These are phyloP conservation scores for Cladophialophora chaetospira DNA, from an alignment of 2,329 filamentous ascomycete genomes.

Conservation along the genomic window DNA sequence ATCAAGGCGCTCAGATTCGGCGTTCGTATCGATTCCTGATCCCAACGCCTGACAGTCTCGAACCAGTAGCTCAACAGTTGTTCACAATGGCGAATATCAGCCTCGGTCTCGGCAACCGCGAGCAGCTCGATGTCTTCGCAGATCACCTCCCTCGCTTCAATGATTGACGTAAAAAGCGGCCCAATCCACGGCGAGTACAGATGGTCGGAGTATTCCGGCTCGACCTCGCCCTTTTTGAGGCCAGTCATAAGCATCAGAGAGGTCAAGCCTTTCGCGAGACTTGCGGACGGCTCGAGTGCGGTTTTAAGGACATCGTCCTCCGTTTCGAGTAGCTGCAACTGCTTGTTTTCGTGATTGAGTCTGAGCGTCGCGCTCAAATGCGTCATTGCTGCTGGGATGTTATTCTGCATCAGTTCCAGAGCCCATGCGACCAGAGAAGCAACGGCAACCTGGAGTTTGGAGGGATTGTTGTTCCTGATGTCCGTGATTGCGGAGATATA, in stretches of 20 bases:
- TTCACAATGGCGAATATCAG: neutral
- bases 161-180: slow-evolving; percentile 2
- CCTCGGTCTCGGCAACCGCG: neutral
- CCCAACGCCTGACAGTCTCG: slow-evolving; percentile 2
- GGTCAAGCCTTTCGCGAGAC: slow-evolving; percentile 9
- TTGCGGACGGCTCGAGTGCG: neutral
- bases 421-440: slow-evolving; percentile 15
- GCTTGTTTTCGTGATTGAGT: neutral
- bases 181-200: neutral
- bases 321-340: neutral
- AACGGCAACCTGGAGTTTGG: slow-evolving; percentile 10
- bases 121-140: slow-evolving; percentile 6
- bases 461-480: slow-evolving; percentile 3
- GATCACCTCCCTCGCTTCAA: neutral
- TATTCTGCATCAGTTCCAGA: slow-evolving; percentile 15
- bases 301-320: neutral
- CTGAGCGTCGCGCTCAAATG: slow-evolving; percentile 1
- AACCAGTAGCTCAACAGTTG: slow-evolving; percentile 6
- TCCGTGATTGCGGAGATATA: slow-evolving; percentile 15
- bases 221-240: neutral
- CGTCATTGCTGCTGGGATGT: neutral
- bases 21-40: neutral
- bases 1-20: neutral
- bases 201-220: slow-evolving; percentile 6
- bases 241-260: slow-evolving; percentile 1